These are phyloP conservation scores for Sphagnum magellanicum DNA, from an alignment of 228 moss, liverwort and hornwort species.

Conservation along the genomic window DNA sequence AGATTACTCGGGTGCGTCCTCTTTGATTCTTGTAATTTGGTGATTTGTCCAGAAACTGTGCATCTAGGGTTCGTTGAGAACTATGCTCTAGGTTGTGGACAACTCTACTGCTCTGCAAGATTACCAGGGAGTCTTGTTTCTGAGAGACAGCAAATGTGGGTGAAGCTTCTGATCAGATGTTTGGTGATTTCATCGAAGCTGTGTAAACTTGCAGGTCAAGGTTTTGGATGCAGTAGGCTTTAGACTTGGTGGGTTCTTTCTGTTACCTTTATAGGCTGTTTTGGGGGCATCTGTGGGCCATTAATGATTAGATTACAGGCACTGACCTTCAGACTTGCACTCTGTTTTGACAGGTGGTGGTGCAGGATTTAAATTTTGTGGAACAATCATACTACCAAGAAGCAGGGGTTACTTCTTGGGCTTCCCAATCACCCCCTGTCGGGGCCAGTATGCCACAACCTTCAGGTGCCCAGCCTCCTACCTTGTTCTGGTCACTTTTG, in stretches of 20 bases:
- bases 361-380: conserved; percentile 44
- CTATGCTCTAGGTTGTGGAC: not conserved
- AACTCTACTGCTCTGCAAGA: not conserved
- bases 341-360: conserved; percentile 33
- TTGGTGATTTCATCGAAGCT: not conserved
- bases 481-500: too few relatives aligned
- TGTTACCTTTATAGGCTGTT: not conserved
- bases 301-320: not conserved
- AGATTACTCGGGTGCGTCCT: conserved; percentile 42
- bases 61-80: not conserved
- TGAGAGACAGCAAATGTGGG: too few relatives aligned
- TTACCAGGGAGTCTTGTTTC: too few relatives aligned
- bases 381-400: conserved; percentile 3
- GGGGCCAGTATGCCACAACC: too few relatives aligned
- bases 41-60: not conserved
- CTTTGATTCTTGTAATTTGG: not conserved
- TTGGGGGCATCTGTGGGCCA: not conserved
- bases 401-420: too few relatives aligned
- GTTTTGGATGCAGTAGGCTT: not conserved
- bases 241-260: not conserved
- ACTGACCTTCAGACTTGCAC: not conserved
- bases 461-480: too few relatives aligned
- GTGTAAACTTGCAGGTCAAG: not conserved
- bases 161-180: not conserved
- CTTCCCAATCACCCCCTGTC: too few relatives aligned